These are phyloP conservation scores for Paramecium caudatum DNA, from an alignment of 73 alveolate genomes.

Conservation along the genomic window DNA sequence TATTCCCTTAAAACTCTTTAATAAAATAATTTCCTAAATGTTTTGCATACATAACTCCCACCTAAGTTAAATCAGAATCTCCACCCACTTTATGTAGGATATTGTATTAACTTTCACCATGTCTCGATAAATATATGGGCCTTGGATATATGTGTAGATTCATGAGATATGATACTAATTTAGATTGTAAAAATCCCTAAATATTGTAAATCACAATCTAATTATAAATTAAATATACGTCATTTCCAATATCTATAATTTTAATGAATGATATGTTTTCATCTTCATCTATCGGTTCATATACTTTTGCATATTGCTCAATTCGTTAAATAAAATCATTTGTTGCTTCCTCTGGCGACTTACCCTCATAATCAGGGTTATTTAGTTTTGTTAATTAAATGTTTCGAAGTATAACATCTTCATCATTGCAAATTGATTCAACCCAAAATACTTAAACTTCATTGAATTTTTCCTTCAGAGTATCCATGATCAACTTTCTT, in stretches of 20 bases:
- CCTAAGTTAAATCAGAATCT: slow-evolving; percentile 68
- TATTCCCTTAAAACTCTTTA: slow-evolving; percentile 27
- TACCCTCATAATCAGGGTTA: slow-evolving; percentile 71
- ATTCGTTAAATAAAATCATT: slow-evolving; percentile 60
- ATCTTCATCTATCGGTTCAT: slow-evolving; percentile 68
- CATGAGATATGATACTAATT: slow-evolving; percentile 73
- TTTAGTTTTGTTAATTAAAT: slow-evolving; percentile 59
- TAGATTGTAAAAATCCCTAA: slow-evolving; percentile 63
- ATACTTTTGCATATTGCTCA: slow-evolving; percentile 54
- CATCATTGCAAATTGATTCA: slow-evolving; percentile 79
- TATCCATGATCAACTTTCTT: slow-evolving; percentile 62
- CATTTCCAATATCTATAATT: slow-evolving; percentile 72
- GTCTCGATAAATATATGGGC: slow-evolving; percentile 86
- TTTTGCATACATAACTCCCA: slow-evolving; percentile 75
- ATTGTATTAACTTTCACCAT: slow-evolving; percentile 85
- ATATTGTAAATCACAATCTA: slow-evolving; percentile 64
- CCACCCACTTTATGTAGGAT: slow-evolving; percentile 80
- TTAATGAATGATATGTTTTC: slow-evolving; percentile 69
- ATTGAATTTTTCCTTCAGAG: slow-evolving; percentile 29
- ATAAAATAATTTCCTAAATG: slow-evolving; percentile 59
- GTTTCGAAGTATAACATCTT: slow-evolving; percentile 74
- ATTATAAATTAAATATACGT: not conserved
- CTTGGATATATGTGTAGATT: slow-evolving; percentile 80
- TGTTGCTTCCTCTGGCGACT: slow-evolving; percentile 63
- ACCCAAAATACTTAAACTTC: slow-evolving; percentile 76